phyloP scores from a whole-genome alignment of 768 basidiomycete species.

The Pleurotus citrinopileatus region DNA sequence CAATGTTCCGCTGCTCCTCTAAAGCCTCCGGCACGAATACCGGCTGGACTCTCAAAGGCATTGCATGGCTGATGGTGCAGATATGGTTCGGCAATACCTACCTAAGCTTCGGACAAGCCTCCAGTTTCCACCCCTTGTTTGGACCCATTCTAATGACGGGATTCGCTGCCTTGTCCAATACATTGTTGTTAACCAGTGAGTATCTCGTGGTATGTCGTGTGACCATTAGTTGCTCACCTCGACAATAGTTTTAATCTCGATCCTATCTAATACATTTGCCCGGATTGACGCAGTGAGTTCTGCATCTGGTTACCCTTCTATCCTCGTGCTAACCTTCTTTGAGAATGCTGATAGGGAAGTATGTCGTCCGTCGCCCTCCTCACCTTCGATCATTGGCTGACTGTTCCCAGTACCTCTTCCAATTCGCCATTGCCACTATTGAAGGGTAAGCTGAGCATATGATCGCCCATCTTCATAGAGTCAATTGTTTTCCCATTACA shows the following conservation, averaged over 20 bases:
- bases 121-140: slow-evolving; percentile 65
- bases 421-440: slow-evolving; percentile 81
- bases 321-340: neutral
- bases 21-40: slow-evolving; percentile 14
- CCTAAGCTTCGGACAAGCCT: slow-evolving; percentile 53
- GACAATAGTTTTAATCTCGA: slow-evolving; percentile 74
- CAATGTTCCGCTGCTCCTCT: neutral
- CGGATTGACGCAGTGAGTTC: slow-evolving; percentile 62
- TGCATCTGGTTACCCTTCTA: neutral
- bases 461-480: neutral
- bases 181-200: slow-evolving; percentile 77
- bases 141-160: slow-evolving; percentile 78
- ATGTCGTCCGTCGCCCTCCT: no score
- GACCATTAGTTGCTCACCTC: slow-evolving; percentile 4
- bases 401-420: slow-evolving; percentile 74
- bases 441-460: slow-evolving; percentile 58
- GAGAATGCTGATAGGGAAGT: slow-evolving; percentile 53
- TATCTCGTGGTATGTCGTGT: slow-evolving; percentile 11
- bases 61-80: slow-evolving; percentile 83
- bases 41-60: slow-evolving; percentile 42
- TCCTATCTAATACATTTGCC: slow-evolving; percentile 87
- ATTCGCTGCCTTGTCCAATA: slow-evolving; percentile 79
- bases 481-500: slow-evolving; percentile 23
- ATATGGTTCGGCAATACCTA: slow-evolving; percentile 86
- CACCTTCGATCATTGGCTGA: no score